Evolutionary conservation across 257 asterid species (phyloP).

Genomic region (Cordia subcordata): DNA sequence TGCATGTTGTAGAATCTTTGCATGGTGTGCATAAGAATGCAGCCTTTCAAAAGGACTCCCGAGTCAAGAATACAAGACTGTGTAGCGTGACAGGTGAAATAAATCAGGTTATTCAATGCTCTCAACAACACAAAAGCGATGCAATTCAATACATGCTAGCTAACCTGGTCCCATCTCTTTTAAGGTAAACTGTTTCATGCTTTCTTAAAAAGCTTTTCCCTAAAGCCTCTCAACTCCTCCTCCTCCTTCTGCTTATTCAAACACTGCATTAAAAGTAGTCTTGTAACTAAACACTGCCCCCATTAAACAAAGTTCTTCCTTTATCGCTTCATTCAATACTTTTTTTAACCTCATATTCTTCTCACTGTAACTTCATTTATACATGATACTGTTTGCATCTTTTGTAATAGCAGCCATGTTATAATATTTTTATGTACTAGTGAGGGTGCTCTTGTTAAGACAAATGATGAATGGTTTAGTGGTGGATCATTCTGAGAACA

Average conservation of each 20-base stretch:
- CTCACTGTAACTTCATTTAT: not conserved
- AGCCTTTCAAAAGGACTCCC: not conserved
- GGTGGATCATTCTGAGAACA: slow-evolving; percentile 30
- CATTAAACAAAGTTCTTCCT: not conserved
- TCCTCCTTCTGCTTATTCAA: not conserved
- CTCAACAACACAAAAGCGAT: slow-evolving; percentile 37
- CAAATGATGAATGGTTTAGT: slow-evolving; percentile 28
- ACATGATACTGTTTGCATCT: slow-evolving; percentile 3
- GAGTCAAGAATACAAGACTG: not conserved
- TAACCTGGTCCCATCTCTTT: slow-evolving; percentile 31
- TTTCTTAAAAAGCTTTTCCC: slow-evolving; percentile 1
- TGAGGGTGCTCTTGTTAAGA: slow-evolving; percentile 1
- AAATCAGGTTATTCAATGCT: slow-evolving; percentile 37
- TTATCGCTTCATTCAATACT: not conserved
- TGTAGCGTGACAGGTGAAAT: slow-evolving; percentile 25
- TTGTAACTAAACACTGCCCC: too few relatives aligned
- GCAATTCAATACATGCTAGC: slow-evolving; percentile 31
- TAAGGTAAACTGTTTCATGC: slow-evolving; percentile 16
- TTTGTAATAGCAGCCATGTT: not conserved
- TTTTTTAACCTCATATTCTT: not conserved
- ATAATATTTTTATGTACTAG: not conserved
- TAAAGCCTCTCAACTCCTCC: too few relatives aligned
- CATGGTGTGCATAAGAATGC: not conserved
- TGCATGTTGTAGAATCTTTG: too few relatives aligned
- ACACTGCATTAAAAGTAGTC: not conserved